Base-by-base conservation (phyloP, 2,329 filamentous ascomycete genomes). In the Xylaria sp. region DNA sequence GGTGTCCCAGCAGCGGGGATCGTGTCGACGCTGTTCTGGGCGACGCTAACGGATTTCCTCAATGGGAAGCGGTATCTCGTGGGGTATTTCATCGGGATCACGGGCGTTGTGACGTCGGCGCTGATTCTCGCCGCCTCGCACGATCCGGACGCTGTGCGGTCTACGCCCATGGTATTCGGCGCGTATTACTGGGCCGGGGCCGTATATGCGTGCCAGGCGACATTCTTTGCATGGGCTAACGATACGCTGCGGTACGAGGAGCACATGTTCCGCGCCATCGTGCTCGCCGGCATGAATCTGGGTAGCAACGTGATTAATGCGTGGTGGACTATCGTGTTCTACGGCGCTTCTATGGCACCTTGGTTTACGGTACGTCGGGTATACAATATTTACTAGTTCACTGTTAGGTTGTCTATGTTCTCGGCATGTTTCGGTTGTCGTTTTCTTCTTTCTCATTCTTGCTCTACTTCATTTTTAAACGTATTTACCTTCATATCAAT, bases 141-240 rank as follows among this genome's bases (percentile, higher is more conserved):
- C 2, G 73, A 82, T 35, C 81, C 83, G 0, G 77, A 77, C 0
- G 81, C 75, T 37, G 61, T 78, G 0, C 59, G 57, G 0, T 85
- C 84, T 2, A 90, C 87, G 0, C 75, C 84, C 0, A 81, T 86
- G 0, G 84, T 88, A 0, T 91, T 93, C 69, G 89, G 78, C 0
- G 89, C 90, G 3, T 92, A 92, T 73, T 92, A 92, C 77, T 90
- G 88, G 87, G 88, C 90, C 0, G 91, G 91, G 0, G 82, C 86
- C 3, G 88, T 92, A 0, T 93, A 93, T 72, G 90, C 91, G 0
- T 91, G 90, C 74, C 90, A 93, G 78, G 90, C 91, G 0, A 91
- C 88, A 0, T 92, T 93, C 73, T 93, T 93, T 72, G 91, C 91
- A 0, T 93, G 91, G 91, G 91, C 89, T 25, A 93, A 93, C 72